Base-by-base conservation (phyloP, 2,329 filamentous ascomycete species). In the Exophiala spinifera region DNA sequence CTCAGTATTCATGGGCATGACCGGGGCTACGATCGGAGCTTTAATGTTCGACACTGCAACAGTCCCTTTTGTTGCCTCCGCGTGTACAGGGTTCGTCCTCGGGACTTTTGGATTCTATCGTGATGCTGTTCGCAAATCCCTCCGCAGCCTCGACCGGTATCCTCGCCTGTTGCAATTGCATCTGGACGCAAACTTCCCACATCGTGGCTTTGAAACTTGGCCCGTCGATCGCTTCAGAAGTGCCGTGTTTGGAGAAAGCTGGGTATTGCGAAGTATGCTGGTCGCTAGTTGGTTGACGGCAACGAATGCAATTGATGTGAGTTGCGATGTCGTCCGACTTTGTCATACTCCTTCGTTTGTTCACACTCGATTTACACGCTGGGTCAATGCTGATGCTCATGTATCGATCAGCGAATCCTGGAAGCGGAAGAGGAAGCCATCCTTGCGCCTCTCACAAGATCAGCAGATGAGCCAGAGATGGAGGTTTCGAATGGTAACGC, bases 201-300 rank as follows among this genome's bases (percentile, higher is more conserved):
- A 58, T 33, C 48, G 53, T 21, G 61, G 58, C 7, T 63, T 63
- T 19, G 43, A 60, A 14, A 49, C 53, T 11, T 63, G 61, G 61
- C 36, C 45, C 11, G 10, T 28, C 2, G 31, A 21, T 1, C 37
- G 55, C 11, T 52, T 63, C 19, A 28, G 51, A 25, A 59, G 56
- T 43, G 28, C 17, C 4, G 42, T 48, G 42, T 62, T 61, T 25
- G 28, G 28, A 2, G 15, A 23, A 14, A 61, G 51, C 37, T 62
- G 60, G 60, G 52, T 58, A 11, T 39, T 62, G 46, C 46, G 51
- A 23, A 62, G 60, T 39, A 62, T 62, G 60, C 33, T 61, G 20
- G 36, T 62, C 33, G 60, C 58, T 5, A 61, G 57, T 46, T 62
- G 60, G 60, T 46, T 62, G 58, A 62, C 60, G 15, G 60, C 60